phyloP scores from a whole-genome alignment of 1,139 yeast genomes.

The Blastobotrys raffinosifermentans region DNA sequence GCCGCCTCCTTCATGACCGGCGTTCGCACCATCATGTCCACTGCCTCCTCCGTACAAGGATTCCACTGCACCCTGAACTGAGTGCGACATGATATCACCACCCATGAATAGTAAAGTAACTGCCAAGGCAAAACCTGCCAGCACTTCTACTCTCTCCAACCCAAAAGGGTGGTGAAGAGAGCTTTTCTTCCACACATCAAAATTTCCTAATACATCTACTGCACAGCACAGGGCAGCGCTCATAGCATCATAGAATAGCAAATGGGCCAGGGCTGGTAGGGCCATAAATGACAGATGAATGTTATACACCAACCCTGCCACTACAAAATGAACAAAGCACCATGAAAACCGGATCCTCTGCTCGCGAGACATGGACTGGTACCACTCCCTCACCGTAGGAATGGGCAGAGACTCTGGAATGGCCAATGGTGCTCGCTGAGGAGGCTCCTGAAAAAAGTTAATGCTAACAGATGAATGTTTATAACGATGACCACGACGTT shows the following conservation, averaged over 20 bases:
- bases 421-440: conserved; percentile 60
- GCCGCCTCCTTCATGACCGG: background rate
- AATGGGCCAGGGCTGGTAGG: conserved; percentile 76
- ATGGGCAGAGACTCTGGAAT: conserved; percentile 77
- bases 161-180: conserved; percentile 89
- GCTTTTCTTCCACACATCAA: conserved; percentile 86
- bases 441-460: conserved; percentile 93
- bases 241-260: conserved; percentile 78
- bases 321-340: conserved; percentile 57
- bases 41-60: conserved; percentile 34
- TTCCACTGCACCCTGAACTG: conserved; percentile 67
- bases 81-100: conserved; percentile 77
- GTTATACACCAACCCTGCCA: conserved; percentile 53
- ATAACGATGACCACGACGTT: conserved; percentile 90
- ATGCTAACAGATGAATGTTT: conserved; percentile 96
- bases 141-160: conserved; percentile 76
- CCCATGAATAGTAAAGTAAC: conserved; percentile 88
- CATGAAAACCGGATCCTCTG: conserved; percentile 59
- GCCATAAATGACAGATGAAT: conserved; percentile 51
- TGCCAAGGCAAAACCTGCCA: conserved; percentile 81
- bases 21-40: conserved; percentile 31
- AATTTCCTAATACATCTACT: conserved; percentile 78
- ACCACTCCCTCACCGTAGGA: conserved; percentile 63
- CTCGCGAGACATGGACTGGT: conserved; percentile 45
- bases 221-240: conserved; percentile 66